Evolutionary conservation across 352 stramenopile genomes (phyloP), one percentile per base, ranked within the genome.

Genomic region (Phytopythium mirpurense): DNA sequence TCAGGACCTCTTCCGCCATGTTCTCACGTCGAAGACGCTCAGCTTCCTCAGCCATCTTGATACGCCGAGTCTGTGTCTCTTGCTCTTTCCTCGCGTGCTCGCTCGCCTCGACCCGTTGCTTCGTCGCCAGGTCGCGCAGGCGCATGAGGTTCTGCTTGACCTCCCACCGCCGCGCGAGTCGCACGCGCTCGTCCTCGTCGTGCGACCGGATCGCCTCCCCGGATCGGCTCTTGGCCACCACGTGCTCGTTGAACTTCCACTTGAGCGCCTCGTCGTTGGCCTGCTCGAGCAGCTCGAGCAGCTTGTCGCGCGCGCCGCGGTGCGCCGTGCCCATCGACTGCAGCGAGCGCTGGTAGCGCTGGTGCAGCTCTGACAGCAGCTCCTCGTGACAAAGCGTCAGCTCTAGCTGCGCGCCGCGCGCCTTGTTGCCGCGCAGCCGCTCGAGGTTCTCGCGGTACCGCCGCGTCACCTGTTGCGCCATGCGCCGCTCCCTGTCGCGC

Each of bases 391-490:
- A 51, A 3, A 44, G n/a, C 26, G 32, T 60, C 16, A 75, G 58
- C 21, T 70, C 51, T 2, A 54, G 62, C 15, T 74, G 65, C 5
- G 53, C 54, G n/a, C 50, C 36, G 15, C 57, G 54, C 21, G 68
- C 62, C 51, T 79, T 76, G 15, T 57, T 42, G 21, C 56, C 37
- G 50, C 81, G 81, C 54, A 92, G 55, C 21, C 61, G 59, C 2
- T 64, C 65, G 46, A 90, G 54, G 56, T 90, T 89, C 12, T 82
- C 65, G 37, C 77, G 78, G 56, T 91, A 91, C 6, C 78, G 74
- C 55, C 74, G 64, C 31, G 81, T 91, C 58, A 91, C 75, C 31
- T 85, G 61, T 59, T 86, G 78, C 41, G 81, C 72, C 1, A 84
- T 52, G 36, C 66, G 72, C 24, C 74, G 75, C 57, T 91, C 81